Percentiles rank a stretch among this genome's conserved stretches.
phyloP scores from a whole-genome alignment of 75 land plant species.

The Sequoia sempervirens region DNA sequence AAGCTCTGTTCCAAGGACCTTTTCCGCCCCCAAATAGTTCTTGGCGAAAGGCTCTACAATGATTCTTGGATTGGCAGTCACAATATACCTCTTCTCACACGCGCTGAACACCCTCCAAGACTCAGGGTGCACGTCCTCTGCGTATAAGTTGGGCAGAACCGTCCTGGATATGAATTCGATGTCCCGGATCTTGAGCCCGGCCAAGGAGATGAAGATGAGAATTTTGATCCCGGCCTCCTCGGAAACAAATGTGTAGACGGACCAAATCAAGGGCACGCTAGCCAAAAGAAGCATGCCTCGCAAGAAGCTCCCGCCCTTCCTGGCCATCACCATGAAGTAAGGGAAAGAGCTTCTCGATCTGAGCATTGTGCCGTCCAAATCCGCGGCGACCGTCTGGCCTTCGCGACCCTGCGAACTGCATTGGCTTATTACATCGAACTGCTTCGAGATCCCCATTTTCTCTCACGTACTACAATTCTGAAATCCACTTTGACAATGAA shows the following conservation, averaged over 20 bases:
- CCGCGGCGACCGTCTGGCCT: constrained; percentile 67
- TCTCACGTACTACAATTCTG: no score
- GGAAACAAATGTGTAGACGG: constrained; percentile 51
- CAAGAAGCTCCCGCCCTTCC: constrained; percentile 34
- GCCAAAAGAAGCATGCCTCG: constrained; percentile 20
- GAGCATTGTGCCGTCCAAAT: constrained; percentile 80
- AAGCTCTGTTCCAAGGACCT: constrained; percentile 81
- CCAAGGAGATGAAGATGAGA: constrained; percentile 56
- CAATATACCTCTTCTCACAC: constrained; percentile 52
- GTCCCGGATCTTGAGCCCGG: constrained; percentile 58
- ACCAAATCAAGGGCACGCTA: constrained; percentile 23
- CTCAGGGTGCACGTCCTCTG: constrained; percentile 76
- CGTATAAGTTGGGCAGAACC: constrained; percentile 62
- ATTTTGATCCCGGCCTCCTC: constrained; percentile 54
- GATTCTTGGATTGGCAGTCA: constrained; percentile 78
- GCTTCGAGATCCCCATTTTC: no score
- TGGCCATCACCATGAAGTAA: constrained; percentile 79
- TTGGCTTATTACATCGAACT: constrained; percentile 29
- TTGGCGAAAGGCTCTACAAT: constrained; percentile 86
- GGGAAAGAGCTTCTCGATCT: constrained; percentile 71
- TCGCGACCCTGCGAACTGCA: constrained; percentile 51
- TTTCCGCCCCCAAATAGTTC: constrained; percentile 64
- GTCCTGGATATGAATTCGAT: constrained; percentile 55
- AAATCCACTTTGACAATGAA: no score
- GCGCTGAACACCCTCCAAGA: constrained; percentile 67